Conservation (phyloP, 1,284 basidiomycete species). For the Pyrrhoderma noxium region DNA sequence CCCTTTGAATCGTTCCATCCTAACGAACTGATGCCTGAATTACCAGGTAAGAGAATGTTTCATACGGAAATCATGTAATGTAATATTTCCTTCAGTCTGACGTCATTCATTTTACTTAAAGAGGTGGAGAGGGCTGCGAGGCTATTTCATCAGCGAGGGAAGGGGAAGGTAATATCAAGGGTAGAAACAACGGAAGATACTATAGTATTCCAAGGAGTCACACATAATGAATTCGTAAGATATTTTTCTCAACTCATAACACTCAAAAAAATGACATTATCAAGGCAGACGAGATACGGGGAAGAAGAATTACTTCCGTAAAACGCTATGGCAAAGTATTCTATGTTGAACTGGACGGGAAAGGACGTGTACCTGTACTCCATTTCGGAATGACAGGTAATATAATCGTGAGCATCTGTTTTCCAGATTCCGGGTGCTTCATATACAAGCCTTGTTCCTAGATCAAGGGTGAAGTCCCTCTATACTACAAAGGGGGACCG, state of each 20-base stretch:
- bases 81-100: neutral
- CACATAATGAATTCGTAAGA: conserved; percentile 62
- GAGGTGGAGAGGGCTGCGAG: conserved; percentile 25
- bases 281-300: conserved; percentile 53
- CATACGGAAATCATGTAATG: too few species aligned
- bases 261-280: conserved; percentile 4
- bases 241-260: neutral
- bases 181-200: conserved; percentile 61
- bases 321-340: conserved; percentile 62
- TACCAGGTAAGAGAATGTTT: conserved; percentile 41
- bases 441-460: conserved; percentile 23
- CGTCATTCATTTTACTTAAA: neutral
- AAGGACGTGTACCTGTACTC: conserved; percentile 59
- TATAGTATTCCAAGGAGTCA: conserved; percentile 60
- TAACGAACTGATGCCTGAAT: conserved; percentile 72
- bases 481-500: conserved; percentile 56
- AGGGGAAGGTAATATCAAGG: conserved; percentile 47
- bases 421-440: neutral
- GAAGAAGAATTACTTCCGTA: conserved; percentile 52
- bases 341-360: conserved; percentile 61
- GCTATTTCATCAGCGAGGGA: conserved; percentile 48
- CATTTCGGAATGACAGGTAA: conserved; percentile 85
- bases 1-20: too few species aligned
- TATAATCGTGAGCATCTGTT: conserved; percentile 50
- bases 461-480: conserved; percentile 57